Evolutionary conservation across 495 filamentous ascomycete species (phyloP).

Genomic region (Xylaria grammica): DNA sequence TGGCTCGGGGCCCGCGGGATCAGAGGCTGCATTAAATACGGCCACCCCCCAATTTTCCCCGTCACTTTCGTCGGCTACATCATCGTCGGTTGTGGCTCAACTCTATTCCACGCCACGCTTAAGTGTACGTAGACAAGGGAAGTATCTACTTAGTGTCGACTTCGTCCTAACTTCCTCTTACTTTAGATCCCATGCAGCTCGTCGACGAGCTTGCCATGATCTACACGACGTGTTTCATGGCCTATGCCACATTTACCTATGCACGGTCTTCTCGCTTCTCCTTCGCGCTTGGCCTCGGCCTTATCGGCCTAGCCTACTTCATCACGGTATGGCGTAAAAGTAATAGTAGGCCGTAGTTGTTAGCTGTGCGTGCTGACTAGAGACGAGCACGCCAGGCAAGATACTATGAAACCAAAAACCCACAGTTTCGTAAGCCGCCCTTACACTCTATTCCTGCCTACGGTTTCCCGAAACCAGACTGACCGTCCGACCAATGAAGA

Average conservation of each 20-base stretch:
- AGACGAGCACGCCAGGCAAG: conserved; percentile 56
- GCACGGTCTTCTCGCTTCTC: conserved; percentile 60
- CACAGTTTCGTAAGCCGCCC: conserved; percentile 64
- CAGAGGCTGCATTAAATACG: conserved; percentile 68
- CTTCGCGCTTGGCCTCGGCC: conserved; percentile 61
- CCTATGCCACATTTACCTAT: conserved; percentile 84
- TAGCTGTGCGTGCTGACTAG: conserved; percentile 29
- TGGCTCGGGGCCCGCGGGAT: conserved; percentile 75
- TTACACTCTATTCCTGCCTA: background rate
- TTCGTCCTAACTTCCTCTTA: background rate
- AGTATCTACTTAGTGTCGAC: conserved; percentile 22
- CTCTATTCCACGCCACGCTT: conserved; percentile 80
- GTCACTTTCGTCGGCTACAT: conserved; percentile 76
- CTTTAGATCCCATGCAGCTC: conserved; percentile 92
- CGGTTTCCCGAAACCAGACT: background rate
- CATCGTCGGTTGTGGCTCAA: conserved; percentile 79
- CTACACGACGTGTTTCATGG: conserved; percentile 94
- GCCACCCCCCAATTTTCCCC: conserved; percentile 75
- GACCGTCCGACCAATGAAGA: conserved; percentile 38
- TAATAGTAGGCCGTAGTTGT: background rate
- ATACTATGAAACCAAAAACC: conserved; percentile 93
- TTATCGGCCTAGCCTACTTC: conserved; percentile 70
- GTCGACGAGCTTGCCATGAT: conserved; percentile 98
- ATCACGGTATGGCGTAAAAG: conserved; percentile 64
- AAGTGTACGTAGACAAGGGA: conserved; percentile 63